Percentiles rank a stretch among this genome's conserved stretches.
Conservation (phyloP, 2,329 filamentous ascomycete species). For the Dactylellina haptotyla region DNA sequence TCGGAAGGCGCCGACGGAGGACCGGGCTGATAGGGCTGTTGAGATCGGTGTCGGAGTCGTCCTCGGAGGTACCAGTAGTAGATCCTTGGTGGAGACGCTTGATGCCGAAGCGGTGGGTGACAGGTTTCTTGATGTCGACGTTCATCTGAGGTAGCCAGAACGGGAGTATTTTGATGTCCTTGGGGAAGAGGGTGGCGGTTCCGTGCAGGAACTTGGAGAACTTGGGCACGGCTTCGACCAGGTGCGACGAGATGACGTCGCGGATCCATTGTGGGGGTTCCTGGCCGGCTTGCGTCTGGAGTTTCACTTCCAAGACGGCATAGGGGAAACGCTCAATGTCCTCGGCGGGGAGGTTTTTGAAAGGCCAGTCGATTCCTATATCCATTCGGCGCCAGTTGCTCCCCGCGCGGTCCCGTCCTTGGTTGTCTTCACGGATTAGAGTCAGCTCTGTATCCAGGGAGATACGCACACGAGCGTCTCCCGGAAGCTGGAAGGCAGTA, state of each 20-base stretch:
- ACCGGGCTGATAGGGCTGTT: slow-evolving; percentile 22
- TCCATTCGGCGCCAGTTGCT: slow-evolving; percentile 97
- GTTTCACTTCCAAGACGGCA: slow-evolving; percentile 93
- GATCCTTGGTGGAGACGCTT: slow-evolving; percentile 79
- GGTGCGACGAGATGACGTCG: slow-evolving; percentile 88
- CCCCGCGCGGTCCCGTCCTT: slow-evolving; percentile 78
- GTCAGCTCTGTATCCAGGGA: slow-evolving; percentile 95
- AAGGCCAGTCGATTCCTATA: slow-evolving; percentile 95
- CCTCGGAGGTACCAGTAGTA: slow-evolving; percentile 79
- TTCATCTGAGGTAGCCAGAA: slow-evolving; percentile 99
- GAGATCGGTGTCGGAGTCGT: slow-evolving; percentile 74
- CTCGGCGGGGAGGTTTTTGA: slow-evolving; percentile 83
- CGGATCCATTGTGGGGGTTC: slow-evolving; percentile 97
- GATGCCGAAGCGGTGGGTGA: slow-evolving; percentile 89
- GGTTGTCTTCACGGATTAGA: slow-evolving; percentile 95
- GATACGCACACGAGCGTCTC: slow-evolving; percentile 93
- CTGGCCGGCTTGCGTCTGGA: slow-evolving; percentile 94
- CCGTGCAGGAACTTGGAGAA: slow-evolving; percentile 99
- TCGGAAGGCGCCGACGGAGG: slow-evolving; percentile 24
- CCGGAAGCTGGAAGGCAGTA: slow-evolving; percentile 95
- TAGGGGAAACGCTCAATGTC: slow-evolving; percentile 95
- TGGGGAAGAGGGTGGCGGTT: slow-evolving; percentile 84
- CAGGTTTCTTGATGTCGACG: slow-evolving; percentile 93
- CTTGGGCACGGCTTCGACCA: slow-evolving; percentile 98
- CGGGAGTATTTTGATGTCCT: slow-evolving; percentile 86